Conservation (phyloP, 768 basidiomycete species). For the Tulasnella sp. region DNA sequence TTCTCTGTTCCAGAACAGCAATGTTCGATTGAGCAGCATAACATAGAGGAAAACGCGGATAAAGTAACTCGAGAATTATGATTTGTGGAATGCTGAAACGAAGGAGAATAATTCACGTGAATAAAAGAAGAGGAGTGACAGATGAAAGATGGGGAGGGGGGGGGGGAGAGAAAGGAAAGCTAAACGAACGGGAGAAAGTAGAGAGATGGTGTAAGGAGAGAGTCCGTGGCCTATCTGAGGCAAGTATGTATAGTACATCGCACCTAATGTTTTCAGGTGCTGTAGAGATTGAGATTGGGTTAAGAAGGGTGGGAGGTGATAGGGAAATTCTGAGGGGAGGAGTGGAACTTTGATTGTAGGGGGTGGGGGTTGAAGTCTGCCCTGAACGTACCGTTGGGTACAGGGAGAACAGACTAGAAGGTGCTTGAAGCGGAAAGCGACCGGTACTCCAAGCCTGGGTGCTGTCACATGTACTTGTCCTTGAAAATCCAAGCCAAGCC, state of each 20-base stretch:
- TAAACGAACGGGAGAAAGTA: neutral
- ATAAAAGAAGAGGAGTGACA: neutral
- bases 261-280: neutral
- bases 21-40: neutral
- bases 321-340: too few species aligned
- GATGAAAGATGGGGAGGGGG: neutral
- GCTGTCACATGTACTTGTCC: slow-evolving; percentile 52
- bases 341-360: too few species aligned
- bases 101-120: neutral
- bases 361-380: too few species aligned
- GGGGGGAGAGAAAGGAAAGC: neutral
- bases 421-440: too few species aligned
- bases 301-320: too few species aligned
- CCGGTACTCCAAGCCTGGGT: too few species aligned
- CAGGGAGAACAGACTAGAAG: too few species aligned
- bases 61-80: neutral
- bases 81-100: neutral
- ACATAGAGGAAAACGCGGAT: neutral
- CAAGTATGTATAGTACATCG: neutral
- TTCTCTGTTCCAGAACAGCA: neutral
- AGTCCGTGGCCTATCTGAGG: neutral
- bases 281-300: neutral
- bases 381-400: too few species aligned
- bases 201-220: neutral
- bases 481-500: slow-evolving; percentile 91